These are phyloP conservation scores for Hypoxylon sp. DNA, from an alignment of 2,329 filamentous ascomycete species.

Conservation along the genomic window DNA sequence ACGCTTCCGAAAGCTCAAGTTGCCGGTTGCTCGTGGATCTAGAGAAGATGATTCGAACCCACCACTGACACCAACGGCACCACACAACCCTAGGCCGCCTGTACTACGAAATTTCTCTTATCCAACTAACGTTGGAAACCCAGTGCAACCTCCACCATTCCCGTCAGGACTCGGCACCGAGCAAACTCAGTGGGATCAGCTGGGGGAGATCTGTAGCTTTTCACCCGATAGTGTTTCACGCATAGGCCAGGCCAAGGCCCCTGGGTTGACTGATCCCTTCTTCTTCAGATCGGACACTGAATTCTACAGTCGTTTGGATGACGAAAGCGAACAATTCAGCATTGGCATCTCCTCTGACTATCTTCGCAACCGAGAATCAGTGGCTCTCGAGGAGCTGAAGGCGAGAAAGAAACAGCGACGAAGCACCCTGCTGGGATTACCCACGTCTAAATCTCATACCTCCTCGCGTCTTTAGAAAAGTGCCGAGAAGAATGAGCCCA, in stretches of 20 bases:
- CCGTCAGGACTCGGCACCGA: slow-evolving; percentile 14
- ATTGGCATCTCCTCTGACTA: slow-evolving; percentile 19
- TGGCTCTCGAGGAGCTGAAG: slow-evolving; percentile 32
- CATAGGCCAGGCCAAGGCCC: slow-evolving; percentile 34
- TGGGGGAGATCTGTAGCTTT: slow-evolving; percentile 48
- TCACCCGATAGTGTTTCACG: slow-evolving; percentile 42
- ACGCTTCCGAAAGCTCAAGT: slow-evolving; percentile 47
- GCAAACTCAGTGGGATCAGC: slow-evolving; percentile 46
- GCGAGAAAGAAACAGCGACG: slow-evolving; percentile 44
- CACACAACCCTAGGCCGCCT: slow-evolving; percentile 34
- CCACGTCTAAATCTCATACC: slow-evolving; percentile 40
- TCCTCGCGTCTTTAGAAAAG: slow-evolving; percentile 44
- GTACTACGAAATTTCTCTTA: slow-evolving; percentile 51
- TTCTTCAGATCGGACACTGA: slow-evolving; percentile 44
- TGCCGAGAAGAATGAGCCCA: slow-evolving; percentile 37
- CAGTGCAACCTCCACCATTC: slow-evolving; percentile 15
- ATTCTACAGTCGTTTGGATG: slow-evolving; percentile 34
- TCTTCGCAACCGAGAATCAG: slow-evolving; percentile 16
- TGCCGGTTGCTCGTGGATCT: slow-evolving; percentile 39
- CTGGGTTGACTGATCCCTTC: slow-evolving; percentile 46
- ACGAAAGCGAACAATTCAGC: slow-evolving; percentile 26
- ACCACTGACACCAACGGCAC: slow-evolving; percentile 26
- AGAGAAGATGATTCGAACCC: slow-evolving; percentile 31
- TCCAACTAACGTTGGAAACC: slow-evolving; percentile 43
- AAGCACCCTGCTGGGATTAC: slow-evolving; percentile 40